phyloP scores from a whole-genome alignment of 1,284 basidiomycete genomes.

The Tilletia horrida region DNA sequence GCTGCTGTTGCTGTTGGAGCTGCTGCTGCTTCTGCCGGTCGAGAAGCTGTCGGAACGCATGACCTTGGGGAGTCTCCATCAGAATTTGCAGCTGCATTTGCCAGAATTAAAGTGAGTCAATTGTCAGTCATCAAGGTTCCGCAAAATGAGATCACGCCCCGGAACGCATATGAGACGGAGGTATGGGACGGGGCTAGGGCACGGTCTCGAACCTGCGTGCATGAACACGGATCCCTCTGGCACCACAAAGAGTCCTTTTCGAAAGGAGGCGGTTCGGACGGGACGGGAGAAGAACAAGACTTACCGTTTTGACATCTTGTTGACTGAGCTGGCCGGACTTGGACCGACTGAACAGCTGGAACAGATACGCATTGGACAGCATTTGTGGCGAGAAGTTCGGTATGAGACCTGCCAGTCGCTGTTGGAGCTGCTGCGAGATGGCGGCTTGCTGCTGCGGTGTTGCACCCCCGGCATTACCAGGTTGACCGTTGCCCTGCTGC shows the following conservation, averaged over 20 bases:
- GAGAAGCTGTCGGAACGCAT: background rate
- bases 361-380: background rate
- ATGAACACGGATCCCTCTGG: too few species aligned
- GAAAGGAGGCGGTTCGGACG: too few species aligned
- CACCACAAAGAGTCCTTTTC: too few species aligned
- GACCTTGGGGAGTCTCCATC: background rate
- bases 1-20: conserved; percentile 6
- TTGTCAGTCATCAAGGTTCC: background rate
- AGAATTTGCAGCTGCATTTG: background rate
- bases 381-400: background rate
- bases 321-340: background rate
- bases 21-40: conserved; percentile 3
- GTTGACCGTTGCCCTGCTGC: background rate
- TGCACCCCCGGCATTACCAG: too few species aligned
- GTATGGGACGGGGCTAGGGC: too few species aligned
- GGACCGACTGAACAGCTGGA: background rate
- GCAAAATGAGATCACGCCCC: background rate
- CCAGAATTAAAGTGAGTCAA: background rate
- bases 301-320: background rate
- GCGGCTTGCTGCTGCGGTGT: background rate
- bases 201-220: too few species aligned
- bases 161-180: background rate
- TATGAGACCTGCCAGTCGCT: background rate
- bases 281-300: background rate
- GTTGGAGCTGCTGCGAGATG: background rate